Base-by-base conservation (phyloP, 495 filamentous ascomycete genomes). In the Evansstolkia leycettana region DNA sequence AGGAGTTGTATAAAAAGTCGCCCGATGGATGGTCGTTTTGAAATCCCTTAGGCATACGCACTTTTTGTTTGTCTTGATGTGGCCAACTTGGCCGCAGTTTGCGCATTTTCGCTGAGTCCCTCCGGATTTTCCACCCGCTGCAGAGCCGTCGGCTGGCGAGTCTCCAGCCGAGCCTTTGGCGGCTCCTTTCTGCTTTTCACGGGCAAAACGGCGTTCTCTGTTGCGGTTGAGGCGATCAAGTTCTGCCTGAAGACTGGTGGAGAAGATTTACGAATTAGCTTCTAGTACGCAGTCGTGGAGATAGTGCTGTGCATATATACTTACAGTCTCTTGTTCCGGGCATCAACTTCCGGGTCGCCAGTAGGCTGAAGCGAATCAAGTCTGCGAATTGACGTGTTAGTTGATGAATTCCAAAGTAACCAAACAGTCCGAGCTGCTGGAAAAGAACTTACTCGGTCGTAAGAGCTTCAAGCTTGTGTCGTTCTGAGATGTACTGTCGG, bases 11-110 rank as follows among this genome's bases (percentile, higher is more conserved):
- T 6, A 11, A 8, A 33, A n/a, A 38, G 11, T 11, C 5, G 17
- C 6, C 5, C 7, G 18, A 25, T 38, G 15, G 32, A 39, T 19
- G 17, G 20, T 11, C 7, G 27, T 20, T 28, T 40, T 19, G 14
- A 11, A 23, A n/a, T 13, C n/a, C n/a, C n/a, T n/a, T n/a, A n/a
- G n/a, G n/a, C n/a, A 15, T 16, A 48, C 64, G 54, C 66, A 88
- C 82, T 89, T 95, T 68, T 94, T 90, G 65, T 95, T 95, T n/a
- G 88, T 95, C 59, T 93, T 93, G 69, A 99, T 99, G 49, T 99
- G 90, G 16, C 90, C 90, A 14, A 88, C 79, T 48, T 87, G 79
- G 20, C 89, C 89, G 48, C 90, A 99, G 56, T 94, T 96, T 17
- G 92, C 89, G 51, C 90, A 99, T 56, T 95, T 96, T 42, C 92